Evolutionary conservation across 805 yeast species (phyloP), one percentile per base, ranked within the genome.

Genomic region (Tetrapisispora namnaoensis): DNA sequence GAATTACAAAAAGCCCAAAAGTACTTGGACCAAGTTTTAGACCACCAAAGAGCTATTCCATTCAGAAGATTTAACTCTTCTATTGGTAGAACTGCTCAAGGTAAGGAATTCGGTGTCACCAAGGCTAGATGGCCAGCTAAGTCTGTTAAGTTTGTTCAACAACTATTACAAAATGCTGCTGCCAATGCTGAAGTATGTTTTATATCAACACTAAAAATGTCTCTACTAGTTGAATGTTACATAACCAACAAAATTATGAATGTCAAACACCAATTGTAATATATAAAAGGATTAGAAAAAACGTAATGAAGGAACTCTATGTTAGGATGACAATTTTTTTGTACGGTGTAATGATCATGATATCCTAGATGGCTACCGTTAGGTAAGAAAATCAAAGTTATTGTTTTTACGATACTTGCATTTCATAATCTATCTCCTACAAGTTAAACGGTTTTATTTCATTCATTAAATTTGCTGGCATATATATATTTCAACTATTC

Each of bases 61-160:
- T 88, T 93, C 93, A 86, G 99, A 83, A 82, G 96, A 82, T 91
- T 80, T 80, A 85, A 86, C 81, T 80, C 85, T 63, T 86, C 96
- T 67, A 90, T 87, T 69, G 99, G 99, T 76, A 86, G 99, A 80
- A 89, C 99, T 68, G 96, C 95, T 66, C 99, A 93, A 80, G 99
- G 96, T 79, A 91, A 93, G 80, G 99, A 93, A 81, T 93, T 91
- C 70, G 98, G 98, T 78, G 96, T 90, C 72, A 88, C 96, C 83
- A 90, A 86, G 79, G 99, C 99, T 67, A 90, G 99, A 88, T 93
- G 99, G 99, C 99, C 99, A 71, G 95, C 82, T 61, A 93, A 93
- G 85, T 86, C 96, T 59, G 97, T 93, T 74, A 86, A 88, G 78
- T 89, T 86, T 77, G 77, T 93, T 70, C 83, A 85, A 73, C 96